Conservation (phyloP, 805 yeast species). For the Tetrapisispora fleetii region DNA sequence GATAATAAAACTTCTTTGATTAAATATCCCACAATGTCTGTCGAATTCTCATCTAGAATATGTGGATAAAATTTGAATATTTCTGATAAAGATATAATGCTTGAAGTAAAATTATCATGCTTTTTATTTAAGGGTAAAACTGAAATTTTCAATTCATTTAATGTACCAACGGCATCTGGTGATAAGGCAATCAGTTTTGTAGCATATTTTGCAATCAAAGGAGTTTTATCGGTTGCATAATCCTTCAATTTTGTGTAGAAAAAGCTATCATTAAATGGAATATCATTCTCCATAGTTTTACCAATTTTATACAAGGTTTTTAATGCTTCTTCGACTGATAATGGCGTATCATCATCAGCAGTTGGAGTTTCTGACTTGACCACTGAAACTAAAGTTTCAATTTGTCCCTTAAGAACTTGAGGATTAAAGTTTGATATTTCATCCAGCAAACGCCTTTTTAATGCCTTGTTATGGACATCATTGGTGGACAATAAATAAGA, state of each 20-base stretch:
- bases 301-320: slow-evolving; percentile 53
- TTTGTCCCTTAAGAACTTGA: slow-evolving; percentile 50
- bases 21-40: slow-evolving; percentile 48
- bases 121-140: slow-evolving; percentile 43
- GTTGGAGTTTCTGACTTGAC: slow-evolving; percentile 15
- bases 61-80: slow-evolving; percentile 41
- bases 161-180: slow-evolving; percentile 33
- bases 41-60: slow-evolving; percentile 41
- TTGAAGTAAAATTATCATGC: slow-evolving; percentile 37
- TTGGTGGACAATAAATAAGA: slow-evolving; percentile 36
- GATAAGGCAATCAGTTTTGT: slow-evolving; percentile 46
- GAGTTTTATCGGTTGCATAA: slow-evolving; percentile 43
- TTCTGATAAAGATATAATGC: slow-evolving; percentile 51
- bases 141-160: slow-evolving; percentile 31
- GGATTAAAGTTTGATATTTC: slow-evolving; percentile 54
- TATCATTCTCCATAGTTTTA: slow-evolving; percentile 38
- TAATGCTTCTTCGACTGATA: slow-evolving; percentile 34
- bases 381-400: slow-evolving; percentile 39
- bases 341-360: slow-evolving; percentile 11
- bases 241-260: slow-evolving; percentile 38
- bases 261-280: slow-evolving; percentile 33
- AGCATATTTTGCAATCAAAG: slow-evolving; percentile 56
- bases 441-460: slow-evolving; percentile 43
- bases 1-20: slow-evolving; percentile 52
- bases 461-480: slow-evolving; percentile 26